Conservation (phyloP, 2,329 filamentous ascomycete genomes). For the Colletotrichum filicis region DNA sequence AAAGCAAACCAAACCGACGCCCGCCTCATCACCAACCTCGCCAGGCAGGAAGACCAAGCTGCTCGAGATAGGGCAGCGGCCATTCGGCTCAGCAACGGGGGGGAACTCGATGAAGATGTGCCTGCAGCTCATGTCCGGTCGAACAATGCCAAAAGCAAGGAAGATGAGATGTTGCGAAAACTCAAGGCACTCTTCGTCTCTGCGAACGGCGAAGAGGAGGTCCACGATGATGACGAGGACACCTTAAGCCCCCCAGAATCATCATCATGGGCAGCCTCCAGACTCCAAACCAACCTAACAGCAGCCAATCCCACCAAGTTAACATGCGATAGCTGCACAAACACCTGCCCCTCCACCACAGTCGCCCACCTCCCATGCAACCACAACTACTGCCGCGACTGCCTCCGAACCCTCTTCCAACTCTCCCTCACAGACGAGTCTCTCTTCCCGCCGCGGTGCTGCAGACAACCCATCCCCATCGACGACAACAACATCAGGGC, state of each 20-base stretch:
- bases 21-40: neutral
- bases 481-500: too few relatives aligned
- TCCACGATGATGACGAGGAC: neutral
- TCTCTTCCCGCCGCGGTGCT: conserved; percentile 67
- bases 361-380: conserved; percentile 44
- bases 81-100: neutral
- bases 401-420: conserved; percentile 57
- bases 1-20: conserved; percentile 39
- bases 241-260: neutral
- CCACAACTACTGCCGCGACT: conserved; percentile 63
- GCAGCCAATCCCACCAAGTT: too few relatives aligned
- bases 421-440: conserved; percentile 58
- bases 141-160: too few relatives aligned
- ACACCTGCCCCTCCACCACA: neutral
- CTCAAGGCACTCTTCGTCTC: neutral
- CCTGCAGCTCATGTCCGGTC: too few relatives aligned
- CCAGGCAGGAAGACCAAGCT: conserved; percentile 6
- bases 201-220: neutral
- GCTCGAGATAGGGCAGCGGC: conserved; percentile 1
- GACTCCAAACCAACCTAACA: too few relatives aligned
- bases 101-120: too few relatives aligned
- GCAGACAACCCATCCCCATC: conserved; percentile 49
- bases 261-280: too few relatives aligned
- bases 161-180: neutral
- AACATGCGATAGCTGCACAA: neutral